A percentile compares a stretch with the other conserved stretches of the same genome.
phyloP scores from a whole-genome alignment of 305 asterid species.

The Euphrasia arctica region DNA sequence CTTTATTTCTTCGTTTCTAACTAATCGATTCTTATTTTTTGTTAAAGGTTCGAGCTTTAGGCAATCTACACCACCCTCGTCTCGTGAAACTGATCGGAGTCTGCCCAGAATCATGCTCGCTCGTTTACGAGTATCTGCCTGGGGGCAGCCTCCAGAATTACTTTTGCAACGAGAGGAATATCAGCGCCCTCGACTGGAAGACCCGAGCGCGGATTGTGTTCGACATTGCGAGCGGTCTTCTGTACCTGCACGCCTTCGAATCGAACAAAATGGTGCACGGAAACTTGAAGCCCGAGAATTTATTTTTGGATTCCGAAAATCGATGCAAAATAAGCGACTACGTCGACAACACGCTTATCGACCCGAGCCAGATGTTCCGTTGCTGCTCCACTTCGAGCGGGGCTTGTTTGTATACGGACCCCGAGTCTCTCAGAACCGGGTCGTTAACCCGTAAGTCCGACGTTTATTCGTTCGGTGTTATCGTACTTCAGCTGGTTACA shows the following conservation, averaged over 20 bases:
- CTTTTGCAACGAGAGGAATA: constrained; percentile 36
- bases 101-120: constrained; percentile 63
- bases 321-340: constrained; percentile 67
- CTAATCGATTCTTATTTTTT: neutral
- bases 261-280: constrained; percentile 58
- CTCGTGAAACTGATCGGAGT: constrained; percentile 65
- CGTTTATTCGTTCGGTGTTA: constrained; percentile 64
- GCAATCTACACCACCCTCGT: constrained; percentile 56
- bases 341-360: constrained; percentile 47
- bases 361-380: constrained; percentile 41
- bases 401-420: constrained; percentile 59
- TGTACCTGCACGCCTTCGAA: constrained; percentile 53
- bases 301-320: constrained; percentile 53
- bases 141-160: constrained; percentile 64
- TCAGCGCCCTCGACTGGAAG: constrained; percentile 60
- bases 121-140: constrained; percentile 69
- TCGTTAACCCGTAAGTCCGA: constrained; percentile 55
- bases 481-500: constrained; percentile 68
- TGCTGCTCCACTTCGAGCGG: constrained; percentile 46
- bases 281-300: constrained; percentile 62
- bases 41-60: constrained; percentile 55
- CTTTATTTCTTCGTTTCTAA: neutral
- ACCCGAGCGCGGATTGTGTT: constrained; percentile 53
- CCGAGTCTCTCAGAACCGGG: constrained; percentile 64
- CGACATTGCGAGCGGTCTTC: constrained; percentile 59